A percentile compares a stretch with the other conserved stretches of the same genome.
These are phyloP conservation scores for Penicillium soppii DNA, from an alignment of 495 filamentous ascomycete species.

Conservation along the genomic window DNA sequence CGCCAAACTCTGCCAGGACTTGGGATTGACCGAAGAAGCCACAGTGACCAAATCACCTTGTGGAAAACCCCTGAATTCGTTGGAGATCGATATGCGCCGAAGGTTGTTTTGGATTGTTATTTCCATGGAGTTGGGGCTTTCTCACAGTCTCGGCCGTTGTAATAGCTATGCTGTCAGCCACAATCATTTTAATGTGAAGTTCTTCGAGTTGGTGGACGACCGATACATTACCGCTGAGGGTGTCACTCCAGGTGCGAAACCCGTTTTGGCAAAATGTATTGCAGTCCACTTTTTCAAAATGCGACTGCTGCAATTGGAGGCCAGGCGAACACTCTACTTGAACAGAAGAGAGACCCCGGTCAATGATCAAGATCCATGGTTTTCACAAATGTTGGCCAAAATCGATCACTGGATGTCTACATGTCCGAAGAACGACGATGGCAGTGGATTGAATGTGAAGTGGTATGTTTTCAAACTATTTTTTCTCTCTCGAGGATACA, in stretches of 20 bases:
- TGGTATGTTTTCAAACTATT: constrained; percentile 47
- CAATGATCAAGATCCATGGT: constrained; percentile 82
- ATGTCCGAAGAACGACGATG: constrained; percentile 60
- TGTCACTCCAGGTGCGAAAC: constrained; percentile 61
- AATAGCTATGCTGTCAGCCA: constrained; percentile 74
- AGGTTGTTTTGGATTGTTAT: constrained; percentile 82
- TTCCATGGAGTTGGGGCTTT: constrained; percentile 83
- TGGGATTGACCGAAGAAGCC: constrained; percentile 81
- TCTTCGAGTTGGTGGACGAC: constrained; percentile 77
- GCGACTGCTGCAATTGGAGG: constrained; percentile 84
- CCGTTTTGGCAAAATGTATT: constrained; percentile 75
- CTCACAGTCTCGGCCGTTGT: constrained; percentile 81
- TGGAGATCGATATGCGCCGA: constrained; percentile 84
- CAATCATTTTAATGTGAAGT: constrained; percentile 79
- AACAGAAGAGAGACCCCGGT: constrained; percentile 70
- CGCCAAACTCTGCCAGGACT: constrained; percentile 78
- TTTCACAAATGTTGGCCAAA: constrained; percentile 72
- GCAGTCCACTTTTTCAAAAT: constrained; percentile 92
- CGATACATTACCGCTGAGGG: constrained; percentile 76
- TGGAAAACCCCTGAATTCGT: constrained; percentile 51
- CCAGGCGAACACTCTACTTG: constrained; percentile 77
- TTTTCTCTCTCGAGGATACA: constrained; percentile 4
- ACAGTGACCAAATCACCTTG: constrained; percentile 62
- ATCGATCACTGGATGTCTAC: constrained; percentile 69
- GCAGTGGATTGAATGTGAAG: constrained; percentile 61